phyloP scores from a whole-genome alignment of 2,329 filamentous ascomycete species.

The Juglanconis juglandina region DNA sequence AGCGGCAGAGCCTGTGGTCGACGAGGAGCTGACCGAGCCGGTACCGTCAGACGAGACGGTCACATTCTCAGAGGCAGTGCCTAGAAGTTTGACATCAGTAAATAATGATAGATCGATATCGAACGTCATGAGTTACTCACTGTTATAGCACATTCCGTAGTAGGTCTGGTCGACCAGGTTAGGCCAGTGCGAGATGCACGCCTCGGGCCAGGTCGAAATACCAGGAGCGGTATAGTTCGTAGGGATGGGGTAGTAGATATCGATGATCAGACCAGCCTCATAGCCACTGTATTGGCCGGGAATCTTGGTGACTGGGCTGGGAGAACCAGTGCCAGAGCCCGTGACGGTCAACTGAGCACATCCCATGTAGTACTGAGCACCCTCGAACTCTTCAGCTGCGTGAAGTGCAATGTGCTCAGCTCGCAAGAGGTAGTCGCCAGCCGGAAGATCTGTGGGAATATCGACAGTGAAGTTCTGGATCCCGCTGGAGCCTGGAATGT shows the following conservation, averaged over 20 bases:
- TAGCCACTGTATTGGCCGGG: constrained; percentile 31
- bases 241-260: constrained; percentile 33
- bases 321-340: constrained; percentile 29
- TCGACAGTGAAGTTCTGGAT: constrained; percentile 32
- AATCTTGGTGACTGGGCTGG: constrained; percentile 28
- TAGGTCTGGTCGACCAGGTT: constrained; percentile 30
- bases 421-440: constrained; percentile 40
- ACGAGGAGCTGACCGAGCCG: background rate
- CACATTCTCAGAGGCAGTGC: constrained; percentile 8
- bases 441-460: constrained; percentile 27
- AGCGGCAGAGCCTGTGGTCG: background rate
- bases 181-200: constrained; percentile 35
- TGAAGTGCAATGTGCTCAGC: constrained; percentile 40
- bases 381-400: constrained; percentile 28
- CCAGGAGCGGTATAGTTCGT: constrained; percentile 33
- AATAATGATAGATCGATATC: background rate
- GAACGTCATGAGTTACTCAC: background rate
- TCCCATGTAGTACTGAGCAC: constrained; percentile 37
- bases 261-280: constrained; percentile 32
- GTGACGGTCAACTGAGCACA: constrained; percentile 33
- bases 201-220: constrained; percentile 31
- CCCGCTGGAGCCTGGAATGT: constrained; percentile 2
- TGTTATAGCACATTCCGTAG: constrained; percentile 6
- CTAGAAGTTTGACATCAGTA: background rate
- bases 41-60: constrained; percentile 8